phyloP scores from a whole-genome alignment of 2,329 filamentous ascomycete species.

The Thermothelomyces thermophilus region DNA sequence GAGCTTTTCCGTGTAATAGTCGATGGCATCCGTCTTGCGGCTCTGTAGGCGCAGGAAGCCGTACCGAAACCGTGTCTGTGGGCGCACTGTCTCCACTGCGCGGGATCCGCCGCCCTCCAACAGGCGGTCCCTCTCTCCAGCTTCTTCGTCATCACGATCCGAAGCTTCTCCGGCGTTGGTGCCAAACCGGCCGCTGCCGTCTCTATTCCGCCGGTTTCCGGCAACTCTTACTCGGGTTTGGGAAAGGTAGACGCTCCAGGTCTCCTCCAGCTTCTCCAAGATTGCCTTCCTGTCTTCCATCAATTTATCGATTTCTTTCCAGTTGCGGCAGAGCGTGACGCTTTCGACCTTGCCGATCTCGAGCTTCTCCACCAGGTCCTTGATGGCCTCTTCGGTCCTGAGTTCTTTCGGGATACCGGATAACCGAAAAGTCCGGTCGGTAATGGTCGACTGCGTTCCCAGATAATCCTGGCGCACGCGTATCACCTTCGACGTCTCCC shows the following conservation, averaged over 20 bases:
- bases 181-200: slow-evolving; percentile 10
- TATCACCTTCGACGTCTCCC: slow-evolving; percentile 79
- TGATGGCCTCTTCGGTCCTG: slow-evolving; percentile 75
- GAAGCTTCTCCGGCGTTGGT: slow-evolving; percentile 29
- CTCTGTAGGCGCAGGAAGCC: slow-evolving; percentile 67
- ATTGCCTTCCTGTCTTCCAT: slow-evolving; percentile 59
- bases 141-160: slow-evolving; percentile 35
- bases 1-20: slow-evolving; percentile 87
- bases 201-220: slow-evolving; percentile 26
- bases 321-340: slow-evolving; percentile 80
- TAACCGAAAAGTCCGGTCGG: slow-evolving; percentile 85
- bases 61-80: slow-evolving; percentile 69
- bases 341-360: slow-evolving; percentile 85
- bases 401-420: slow-evolving; percentile 79
- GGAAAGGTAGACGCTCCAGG: slow-evolving; percentile 73
- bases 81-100: slow-evolving; percentile 47
- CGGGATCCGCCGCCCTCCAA: slow-evolving; percentile 41
- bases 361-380: slow-evolving; percentile 77
- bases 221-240: slow-evolving; percentile 42
- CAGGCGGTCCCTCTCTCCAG: slow-evolving; percentile 53
- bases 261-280: slow-evolving; percentile 69
- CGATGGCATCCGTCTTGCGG: slow-evolving; percentile 78
- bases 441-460: slow-evolving; percentile 89
- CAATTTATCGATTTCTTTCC: slow-evolving; percentile 71
- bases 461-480: slow-evolving; percentile 83